Evolutionary conservation across 2,329 filamentous ascomycete species (phyloP).

Genomic region (Truncatella angustata): DNA sequence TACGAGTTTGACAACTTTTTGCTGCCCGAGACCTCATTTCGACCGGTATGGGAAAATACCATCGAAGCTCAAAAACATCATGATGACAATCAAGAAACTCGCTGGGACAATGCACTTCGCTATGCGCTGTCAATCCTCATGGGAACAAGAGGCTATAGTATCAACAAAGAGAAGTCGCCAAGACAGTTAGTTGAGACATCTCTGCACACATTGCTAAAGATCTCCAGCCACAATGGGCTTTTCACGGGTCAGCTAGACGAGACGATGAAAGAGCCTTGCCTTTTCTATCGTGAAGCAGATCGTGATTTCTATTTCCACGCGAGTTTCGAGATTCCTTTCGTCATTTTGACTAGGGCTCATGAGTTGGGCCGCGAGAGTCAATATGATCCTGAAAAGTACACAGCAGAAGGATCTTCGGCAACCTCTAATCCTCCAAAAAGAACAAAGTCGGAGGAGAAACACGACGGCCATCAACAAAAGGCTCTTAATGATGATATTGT

Average conservation of each 20-base stretch:
- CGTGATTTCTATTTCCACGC: constrained; percentile 9
- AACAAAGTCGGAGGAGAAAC: background rate
- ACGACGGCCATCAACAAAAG: background rate
- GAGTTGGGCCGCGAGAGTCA: background rate
- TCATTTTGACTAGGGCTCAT: constrained; percentile 1
- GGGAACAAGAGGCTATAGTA: background rate
- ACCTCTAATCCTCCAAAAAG: background rate
- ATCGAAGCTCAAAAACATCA: constrained; percentile 12
- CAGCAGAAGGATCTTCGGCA: background rate
- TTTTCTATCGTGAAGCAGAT: background rate
- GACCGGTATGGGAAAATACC: constrained; percentile 13
- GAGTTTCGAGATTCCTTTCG: constrained; percentile 10
- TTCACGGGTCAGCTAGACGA: constrained; percentile 8
- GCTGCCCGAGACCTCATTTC: background rate
- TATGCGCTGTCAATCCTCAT: constrained; percentile 10
- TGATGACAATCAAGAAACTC: constrained; percentile 6
- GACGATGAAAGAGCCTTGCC: constrained; percentile 5
- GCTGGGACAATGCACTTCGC: constrained; percentile 15
- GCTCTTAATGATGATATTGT: background rate
- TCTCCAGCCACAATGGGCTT: constrained; percentile 4
- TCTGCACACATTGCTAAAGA: background rate
- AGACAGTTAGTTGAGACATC: background rate
- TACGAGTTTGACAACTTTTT: background rate
- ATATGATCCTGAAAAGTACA: background rate
- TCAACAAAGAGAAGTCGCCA: background rate